Evolutionary conservation across 495 filamentous ascomycete genomes (phyloP), one percentile per base, ranked within the genome.

Genomic region (Jackrogersella multiformis): DNA sequence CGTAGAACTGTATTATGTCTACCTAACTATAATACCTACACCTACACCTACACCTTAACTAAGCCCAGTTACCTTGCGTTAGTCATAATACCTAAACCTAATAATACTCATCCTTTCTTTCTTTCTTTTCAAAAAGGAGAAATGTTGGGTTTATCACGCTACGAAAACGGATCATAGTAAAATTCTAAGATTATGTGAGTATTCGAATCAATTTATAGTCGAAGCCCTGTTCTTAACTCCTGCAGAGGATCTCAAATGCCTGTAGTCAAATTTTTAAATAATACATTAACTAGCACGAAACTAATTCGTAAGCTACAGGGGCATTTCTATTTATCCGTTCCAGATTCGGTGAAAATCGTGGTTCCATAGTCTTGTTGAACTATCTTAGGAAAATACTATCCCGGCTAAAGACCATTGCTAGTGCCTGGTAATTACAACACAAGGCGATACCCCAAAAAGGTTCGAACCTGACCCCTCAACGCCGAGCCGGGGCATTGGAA

Each of bases 401-500:
- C 32, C 67, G 67, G 67, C 67, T 70, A 70, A 70, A 70, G 23
- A 9, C 44, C 21, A 41, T 39, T 38, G n/a, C 24, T 18, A 20
- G 42, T 41, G 35, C 15, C 23, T 7, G 15, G 9, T n/a, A n/a
- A n/a, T n/a, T 55, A 42, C 48, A 55, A 69, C 55, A 24, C 42
- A 13, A 49, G 45, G 58, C n/a, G 26, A 38, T 52, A 39, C 57
- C 62, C 18, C 56, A 38, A 53, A 41, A 53, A 55, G 13, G 28
- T 9, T 16, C 18, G 36, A 26, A 66, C 52, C 34, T 38, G 23
- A 61, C 67, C 67, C 56, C 62, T 70, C 68, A 58, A 46, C 53
- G 68, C 68, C 68, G 52, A 70, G 68, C 61, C 68, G 68, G 68
- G 61, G 68, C 36, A 65, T 62, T 57, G 39, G 62, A 54, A 54